Evolutionary conservation across 2,329 filamentous ascomycete species (phyloP).

Genomic region (Fragosphaeria purpurea): DNA sequence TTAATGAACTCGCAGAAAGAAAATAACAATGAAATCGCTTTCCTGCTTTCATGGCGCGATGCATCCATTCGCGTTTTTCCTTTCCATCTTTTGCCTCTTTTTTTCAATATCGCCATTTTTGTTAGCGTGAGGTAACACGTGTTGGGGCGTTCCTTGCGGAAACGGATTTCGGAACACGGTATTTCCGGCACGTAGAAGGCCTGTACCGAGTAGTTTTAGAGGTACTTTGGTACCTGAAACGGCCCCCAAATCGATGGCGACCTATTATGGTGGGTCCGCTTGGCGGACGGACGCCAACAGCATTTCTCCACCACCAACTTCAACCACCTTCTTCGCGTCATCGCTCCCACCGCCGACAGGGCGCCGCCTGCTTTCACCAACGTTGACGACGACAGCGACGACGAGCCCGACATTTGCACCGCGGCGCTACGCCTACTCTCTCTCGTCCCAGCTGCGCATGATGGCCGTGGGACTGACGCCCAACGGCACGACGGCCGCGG

Average conservation of each 20-base stretch:
- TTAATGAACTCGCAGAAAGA: too few species aligned
- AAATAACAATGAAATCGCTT: too few species aligned
- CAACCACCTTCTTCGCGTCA: neutral
- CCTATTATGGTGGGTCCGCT: constrained; percentile 3
- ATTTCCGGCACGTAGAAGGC: constrained; percentile 4
- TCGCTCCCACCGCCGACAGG: neutral
- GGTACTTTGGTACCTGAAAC: too few species aligned
- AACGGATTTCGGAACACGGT: constrained; percentile 2
- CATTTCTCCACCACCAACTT: neutral
- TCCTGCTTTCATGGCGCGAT: too few species aligned
- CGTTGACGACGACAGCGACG: neutral
- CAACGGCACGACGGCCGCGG: constrained; percentile 6
- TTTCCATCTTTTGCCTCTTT: too few species aligned
- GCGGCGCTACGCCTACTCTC: neutral
- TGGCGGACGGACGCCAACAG: neutral
- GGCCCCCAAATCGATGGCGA: neutral
- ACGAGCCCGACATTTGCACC: neutral
- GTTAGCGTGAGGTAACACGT: too few species aligned
- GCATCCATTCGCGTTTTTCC: too few species aligned
- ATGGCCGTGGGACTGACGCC: constrained; percentile 44
- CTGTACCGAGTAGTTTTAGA: too few species aligned
- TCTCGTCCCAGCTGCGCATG: constrained; percentile 4
- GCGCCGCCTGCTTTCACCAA: neutral
- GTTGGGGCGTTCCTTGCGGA: neutral
- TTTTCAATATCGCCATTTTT: too few species aligned